Conservation (phyloP, 2,329 filamentous ascomycete genomes). For the Paecilomyces sp. region DNA sequence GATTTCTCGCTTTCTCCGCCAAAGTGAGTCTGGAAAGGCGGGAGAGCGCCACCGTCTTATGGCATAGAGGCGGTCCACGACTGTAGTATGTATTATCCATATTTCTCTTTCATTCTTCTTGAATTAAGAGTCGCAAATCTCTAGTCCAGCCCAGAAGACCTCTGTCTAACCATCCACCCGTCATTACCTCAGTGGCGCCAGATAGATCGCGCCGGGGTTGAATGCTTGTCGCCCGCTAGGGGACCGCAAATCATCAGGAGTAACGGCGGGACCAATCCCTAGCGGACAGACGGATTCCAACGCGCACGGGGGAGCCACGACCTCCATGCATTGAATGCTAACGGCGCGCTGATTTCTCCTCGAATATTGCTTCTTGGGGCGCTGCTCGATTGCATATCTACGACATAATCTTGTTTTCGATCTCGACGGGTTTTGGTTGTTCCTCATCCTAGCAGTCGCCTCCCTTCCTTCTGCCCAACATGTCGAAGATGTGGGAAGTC, state of each 20-base stretch:
- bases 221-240: background rate
- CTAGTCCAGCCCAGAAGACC: background rate
- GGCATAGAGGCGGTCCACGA: background rate
- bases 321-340: background rate
- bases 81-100: background rate
- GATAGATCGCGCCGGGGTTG: background rate
- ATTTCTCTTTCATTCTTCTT: background rate
- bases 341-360: background rate
- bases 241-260: background rate
- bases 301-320: background rate
- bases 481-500: constrained; percentile 92
- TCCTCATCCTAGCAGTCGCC: background rate
- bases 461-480: constrained; percentile 9
- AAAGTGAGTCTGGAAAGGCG: background rate
- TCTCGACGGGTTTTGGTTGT: background rate
- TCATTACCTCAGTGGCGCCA: background rate
- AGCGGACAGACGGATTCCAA: background rate
- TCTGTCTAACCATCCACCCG: background rate
- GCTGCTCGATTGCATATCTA: background rate
- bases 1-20: background rate
- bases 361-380: background rate
- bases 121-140: background rate
- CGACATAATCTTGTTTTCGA: background rate
- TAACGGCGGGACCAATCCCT: background rate
- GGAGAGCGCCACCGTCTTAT: background rate